Percentiles rank a stretch among this genome's conserved stretches.
These are phyloP conservation scores for Sedum album DNA, from an alignment of 164 flowering plant genomes.

Conservation along the genomic window DNA sequence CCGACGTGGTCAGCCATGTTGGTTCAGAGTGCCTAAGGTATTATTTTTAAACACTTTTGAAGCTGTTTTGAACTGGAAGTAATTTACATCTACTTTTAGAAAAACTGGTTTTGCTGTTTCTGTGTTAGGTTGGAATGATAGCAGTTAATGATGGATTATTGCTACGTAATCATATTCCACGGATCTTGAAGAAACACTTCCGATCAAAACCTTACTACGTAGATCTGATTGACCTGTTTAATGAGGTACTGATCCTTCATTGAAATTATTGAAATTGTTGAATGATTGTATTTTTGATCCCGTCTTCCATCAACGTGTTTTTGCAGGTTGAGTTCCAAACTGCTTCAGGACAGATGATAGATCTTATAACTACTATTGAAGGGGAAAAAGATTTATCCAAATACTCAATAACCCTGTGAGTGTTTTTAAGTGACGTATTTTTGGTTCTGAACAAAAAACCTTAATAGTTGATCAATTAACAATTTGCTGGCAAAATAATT, in stretches of 20 bases:
- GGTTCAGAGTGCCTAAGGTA: slow-evolving; percentile 82
- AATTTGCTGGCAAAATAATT: slow-evolving; percentile 12
- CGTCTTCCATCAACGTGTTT: not conserved
- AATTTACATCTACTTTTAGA: not conserved
- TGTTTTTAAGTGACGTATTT: slow-evolving; percentile 5
- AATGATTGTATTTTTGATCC: not conserved
- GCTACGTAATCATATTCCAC: slow-evolving; percentile 80
- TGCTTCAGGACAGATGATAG: slow-evolving; percentile 93
- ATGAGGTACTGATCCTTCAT: slow-evolving; percentile 45
- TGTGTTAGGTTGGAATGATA: slow-evolving; percentile 73
- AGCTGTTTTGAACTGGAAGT: not conserved
- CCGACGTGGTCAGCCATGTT: slow-evolving; percentile 89
- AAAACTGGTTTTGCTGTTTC: not conserved
- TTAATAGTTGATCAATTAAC: not conserved
- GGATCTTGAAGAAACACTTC: slow-evolving; percentile 77
- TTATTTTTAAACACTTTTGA: not conserved
- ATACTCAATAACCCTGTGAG: slow-evolving; percentile 72
- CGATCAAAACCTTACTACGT: slow-evolving; percentile 74
- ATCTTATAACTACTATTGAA: slow-evolving; percentile 82
- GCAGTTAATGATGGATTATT: slow-evolving; percentile 84
- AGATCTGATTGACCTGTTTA: slow-evolving; percentile 80
- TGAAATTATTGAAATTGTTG: not conserved
- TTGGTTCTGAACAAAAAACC: not conserved
- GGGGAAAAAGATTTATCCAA: slow-evolving; percentile 86
- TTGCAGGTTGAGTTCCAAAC: slow-evolving; percentile 91